Base-by-base conservation (phyloP, 305 asterid genomes). In the Fraxinus velutina region DNA sequence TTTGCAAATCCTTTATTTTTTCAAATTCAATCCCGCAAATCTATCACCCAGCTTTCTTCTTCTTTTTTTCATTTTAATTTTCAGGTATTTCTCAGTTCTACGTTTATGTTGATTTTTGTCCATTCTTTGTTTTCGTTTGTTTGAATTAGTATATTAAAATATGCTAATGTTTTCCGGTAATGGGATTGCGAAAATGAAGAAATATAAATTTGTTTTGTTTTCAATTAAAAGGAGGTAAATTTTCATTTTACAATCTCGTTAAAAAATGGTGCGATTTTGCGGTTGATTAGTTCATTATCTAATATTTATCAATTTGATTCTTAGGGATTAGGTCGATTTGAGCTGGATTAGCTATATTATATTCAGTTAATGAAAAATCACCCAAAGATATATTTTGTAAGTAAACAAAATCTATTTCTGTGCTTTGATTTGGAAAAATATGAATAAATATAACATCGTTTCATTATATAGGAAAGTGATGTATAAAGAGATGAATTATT, bases 1-100 rank as follows among this genome's bases (percentile, higher is more conserved):
- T 36, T 78, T 15, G 76, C 32, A 55, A 66, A 75, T 44, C 77
- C 52, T 50, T 15, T 19, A 21, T 44, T 79, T 32, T 27, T 21
- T 80, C 60, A 52, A 78, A 33, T 77, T 76, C 82, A 50, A 36
- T 19, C 79, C 17, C 75, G 17, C 57, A 79, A 68, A 21, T 37
- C 47, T 8, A 68, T 73, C 70, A 19, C 21, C n/a, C n/a, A 19
- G 42, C 76, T 64, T 50, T 27, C 73, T 10, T 10, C 73, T 64
- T 6, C 5, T 24, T 24, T 29, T 72, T 73, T 78, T 78, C 33
- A 47, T 73, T 66, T 78, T 17, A 33, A 62, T 57, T 44, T 71
- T 37, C 82, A 78, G 88, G 88, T 82, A 85, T 79, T 72, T 68
- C 75, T 47, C 47, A n/a, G 50, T 62, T 82, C 70, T n/a, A 34